phyloP scores from a whole-genome alignment of 2,329 filamentous ascomycete species.

The Sclerotiophoma versabilis region DNA sequence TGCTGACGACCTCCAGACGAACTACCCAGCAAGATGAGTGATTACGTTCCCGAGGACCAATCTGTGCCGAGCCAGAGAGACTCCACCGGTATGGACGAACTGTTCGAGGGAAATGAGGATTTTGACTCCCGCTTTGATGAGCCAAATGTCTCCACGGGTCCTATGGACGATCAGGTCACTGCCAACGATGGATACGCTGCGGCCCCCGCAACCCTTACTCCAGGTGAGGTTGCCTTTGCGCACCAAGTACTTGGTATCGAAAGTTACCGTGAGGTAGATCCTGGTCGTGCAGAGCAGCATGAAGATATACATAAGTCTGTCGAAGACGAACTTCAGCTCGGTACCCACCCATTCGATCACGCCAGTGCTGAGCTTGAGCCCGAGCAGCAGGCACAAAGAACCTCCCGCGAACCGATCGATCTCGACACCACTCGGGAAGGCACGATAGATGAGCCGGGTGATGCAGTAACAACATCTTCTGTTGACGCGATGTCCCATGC shows the following conservation, averaged over 20 bases:
- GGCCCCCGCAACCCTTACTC: not conserved
- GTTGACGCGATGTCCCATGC: not conserved
- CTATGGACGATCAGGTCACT: not conserved
- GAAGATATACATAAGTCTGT: not conserved
- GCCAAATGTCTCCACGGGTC: not conserved
- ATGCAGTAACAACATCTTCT: not conserved
- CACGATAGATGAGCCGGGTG: not conserved
- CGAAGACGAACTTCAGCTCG: not conserved
- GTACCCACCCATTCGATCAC: not conserved
- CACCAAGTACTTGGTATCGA: not conserved
- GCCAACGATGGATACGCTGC: not conserved
- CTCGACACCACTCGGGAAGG: not conserved
- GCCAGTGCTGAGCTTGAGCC: not conserved
- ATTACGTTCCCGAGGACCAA: conserved; percentile 5
- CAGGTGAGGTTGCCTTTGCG: not conserved
- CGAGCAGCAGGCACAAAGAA: not conserved
- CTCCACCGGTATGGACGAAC: not conserved
- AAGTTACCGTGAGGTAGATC: not conserved
- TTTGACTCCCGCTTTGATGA: not conserved
- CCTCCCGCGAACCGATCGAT: not conserved
- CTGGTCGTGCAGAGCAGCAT: not conserved
- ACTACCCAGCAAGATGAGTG: not conserved
- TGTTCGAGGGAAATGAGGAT: not conserved
- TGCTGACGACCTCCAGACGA: not conserved
- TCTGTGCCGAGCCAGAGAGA: not conserved